phyloP scores from a whole-genome alignment of 2,329 filamentous ascomycete species.

The Thelonectria discophora region DNA sequence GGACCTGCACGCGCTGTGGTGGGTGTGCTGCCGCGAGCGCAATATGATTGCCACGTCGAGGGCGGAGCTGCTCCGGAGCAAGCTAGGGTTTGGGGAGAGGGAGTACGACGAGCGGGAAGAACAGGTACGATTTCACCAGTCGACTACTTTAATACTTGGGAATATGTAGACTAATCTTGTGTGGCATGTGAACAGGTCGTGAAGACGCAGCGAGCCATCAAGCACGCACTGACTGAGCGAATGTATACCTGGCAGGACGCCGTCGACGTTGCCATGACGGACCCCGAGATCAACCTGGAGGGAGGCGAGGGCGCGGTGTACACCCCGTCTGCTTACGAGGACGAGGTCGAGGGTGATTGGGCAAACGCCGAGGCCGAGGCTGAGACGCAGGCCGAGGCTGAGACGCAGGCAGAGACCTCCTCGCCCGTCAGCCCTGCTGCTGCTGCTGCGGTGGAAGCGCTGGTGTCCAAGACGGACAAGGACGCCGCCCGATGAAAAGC shows the following conservation, averaged over 20 bases:
- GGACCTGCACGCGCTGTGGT: slow-evolving; percentile 92
- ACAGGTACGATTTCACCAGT: slow-evolving; percentile 63
- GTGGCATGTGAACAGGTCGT: slow-evolving; percentile 67
- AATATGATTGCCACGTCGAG: slow-evolving; percentile 87
- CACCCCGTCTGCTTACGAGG: slow-evolving; percentile 53
- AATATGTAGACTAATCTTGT: background rate
- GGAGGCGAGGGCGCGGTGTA: slow-evolving; percentile 59
- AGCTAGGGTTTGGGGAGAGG: slow-evolving; percentile 72
- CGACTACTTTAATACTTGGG: background rate
- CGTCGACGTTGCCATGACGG: slow-evolving; percentile 68
- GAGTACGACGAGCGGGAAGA: slow-evolving; percentile 69
- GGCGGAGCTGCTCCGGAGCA: slow-evolving; percentile 75
- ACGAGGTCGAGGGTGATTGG: slow-evolving; percentile 45
- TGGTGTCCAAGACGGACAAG: slow-evolving; percentile 36
- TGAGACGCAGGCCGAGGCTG: slow-evolving; percentile 24
- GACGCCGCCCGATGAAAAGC: slow-evolving; percentile 28
- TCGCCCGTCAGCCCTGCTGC: slow-evolving; percentile 27
- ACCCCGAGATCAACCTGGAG: slow-evolving; percentile 71
- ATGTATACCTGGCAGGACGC: slow-evolving; percentile 90
- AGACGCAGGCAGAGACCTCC: slow-evolving; percentile 11
- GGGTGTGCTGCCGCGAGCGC: slow-evolving; percentile 89
- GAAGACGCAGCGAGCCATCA: slow-evolving; percentile 82
- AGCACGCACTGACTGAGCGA: slow-evolving; percentile 85
- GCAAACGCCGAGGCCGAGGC: slow-evolving; percentile 33
- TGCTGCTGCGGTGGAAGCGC: slow-evolving; percentile 25